Evolutionary conservation across 1,284 basidiomycete species (phyloP), one percentile per base, ranked within the genome.

Genomic region (Apiotrichum siamense): DNA sequence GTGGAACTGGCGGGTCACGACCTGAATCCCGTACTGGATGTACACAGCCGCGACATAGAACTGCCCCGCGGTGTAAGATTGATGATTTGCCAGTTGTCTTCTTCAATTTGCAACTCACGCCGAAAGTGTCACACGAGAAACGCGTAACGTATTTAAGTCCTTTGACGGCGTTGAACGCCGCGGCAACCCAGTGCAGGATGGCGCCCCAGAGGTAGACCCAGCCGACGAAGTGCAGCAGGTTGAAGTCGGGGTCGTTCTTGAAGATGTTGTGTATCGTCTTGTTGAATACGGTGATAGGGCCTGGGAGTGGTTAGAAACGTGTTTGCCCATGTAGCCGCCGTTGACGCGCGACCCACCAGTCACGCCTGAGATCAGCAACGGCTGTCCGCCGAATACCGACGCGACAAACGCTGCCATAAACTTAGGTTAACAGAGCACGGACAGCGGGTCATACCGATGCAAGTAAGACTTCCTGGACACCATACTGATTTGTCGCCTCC

Each of bases 191-290:
- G 67, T 97, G 93, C 51, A 94, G 79, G 38, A 92, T 90, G 0
- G 93, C 92, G 13, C 83, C 88, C 92, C 93, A 96, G 2, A 94
- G 78, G 67, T 91, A 88, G 0, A 90, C 85, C 91, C 90, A 94
- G 15, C 87, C 87, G 18, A 92, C 81, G 63, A 94, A 93, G 50
- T 88, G 86, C 7, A 92, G 79, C 63, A 91, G 93, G 58, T 82
- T 73, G 38, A 59, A 62, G 42, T 57, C 58, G 3, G 57, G 48
- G 11, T 47, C 49, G 21, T 44, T 47, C 82, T 76, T 55, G 49
- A 90, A 77, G 52, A 93, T 90, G 63, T 86, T 80, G 68, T 81
- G 92, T 43, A 93, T 89, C 5, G 87, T 90, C 75, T 88, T 90
- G 77, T 93, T 93, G 66, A 93, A 84, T 7, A 93, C 86, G 2